phyloP scores from a whole-genome alignment of 306 rosid species.

The Chamaecrista fasciculata region DNA sequence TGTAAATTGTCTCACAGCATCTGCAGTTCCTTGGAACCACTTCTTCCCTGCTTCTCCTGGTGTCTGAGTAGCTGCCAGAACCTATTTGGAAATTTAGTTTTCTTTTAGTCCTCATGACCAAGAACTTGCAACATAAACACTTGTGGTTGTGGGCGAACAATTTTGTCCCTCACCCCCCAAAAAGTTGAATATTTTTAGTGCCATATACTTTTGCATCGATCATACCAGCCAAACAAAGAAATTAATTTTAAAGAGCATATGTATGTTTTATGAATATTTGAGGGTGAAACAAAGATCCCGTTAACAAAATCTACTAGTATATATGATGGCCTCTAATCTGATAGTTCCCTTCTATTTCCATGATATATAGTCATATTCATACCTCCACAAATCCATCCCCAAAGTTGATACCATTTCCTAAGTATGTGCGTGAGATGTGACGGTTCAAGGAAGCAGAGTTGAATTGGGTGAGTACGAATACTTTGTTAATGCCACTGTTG shows the following conservation, averaged over 20 bases:
- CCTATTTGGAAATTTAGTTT: constrained; percentile 48
- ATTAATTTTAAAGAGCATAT: background rate
- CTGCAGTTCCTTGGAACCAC: constrained; percentile 99
- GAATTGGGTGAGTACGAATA: constrained; percentile 80
- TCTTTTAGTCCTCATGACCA: constrained; percentile 5
- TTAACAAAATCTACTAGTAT: background rate
- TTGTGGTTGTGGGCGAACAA: background rate
- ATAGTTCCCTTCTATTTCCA: background rate
- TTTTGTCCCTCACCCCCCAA: background rate
- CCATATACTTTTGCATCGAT: constrained; percentile 26
- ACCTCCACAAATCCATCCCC: constrained; percentile 99
- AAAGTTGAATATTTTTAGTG: background rate
- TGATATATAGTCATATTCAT: constrained; percentile 30
- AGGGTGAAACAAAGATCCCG: background rate
- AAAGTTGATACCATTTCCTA: constrained; percentile 82
- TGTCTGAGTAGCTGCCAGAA: constrained; percentile 94
- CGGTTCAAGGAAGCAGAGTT: constrained; percentile 92
- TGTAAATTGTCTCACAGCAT: constrained; percentile 91
- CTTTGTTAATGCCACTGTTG: constrained; percentile 83
- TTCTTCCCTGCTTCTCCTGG: constrained; percentile 89
- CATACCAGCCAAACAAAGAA: constrained; percentile 12
- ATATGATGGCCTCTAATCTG: constrained; percentile 12
- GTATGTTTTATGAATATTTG: constrained; percentile 3
- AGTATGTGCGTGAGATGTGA: constrained; percentile 84
- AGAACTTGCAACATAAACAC: background rate